Base-by-base conservation (phyloP, 1,284 basidiomycete species). In the Leccinum pallidistipes region DNA sequence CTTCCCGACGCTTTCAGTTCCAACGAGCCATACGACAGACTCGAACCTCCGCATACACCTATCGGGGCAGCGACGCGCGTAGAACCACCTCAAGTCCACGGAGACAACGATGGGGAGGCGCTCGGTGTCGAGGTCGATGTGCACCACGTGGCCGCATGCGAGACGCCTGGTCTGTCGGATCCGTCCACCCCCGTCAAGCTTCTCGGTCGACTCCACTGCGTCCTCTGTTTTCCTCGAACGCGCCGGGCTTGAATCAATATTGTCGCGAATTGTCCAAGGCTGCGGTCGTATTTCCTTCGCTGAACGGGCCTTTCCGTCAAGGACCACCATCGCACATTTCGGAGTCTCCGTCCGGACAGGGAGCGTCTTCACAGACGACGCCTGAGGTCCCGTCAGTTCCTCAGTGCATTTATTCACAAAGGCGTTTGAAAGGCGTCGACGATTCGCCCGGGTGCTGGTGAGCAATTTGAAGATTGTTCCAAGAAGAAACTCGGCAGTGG, bases 291-390 rank as follows among this genome's bases (percentile, higher is more conserved):
- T 73, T 65, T 32, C 69, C 71, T 24, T 70, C 71, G 1, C 43
- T 72, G 40, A 72, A 73, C 10, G 71, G 63, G 18, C 62, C 68
- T 16, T 70, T 71, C 18, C 45, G 62, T 2, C 71, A 73, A 32
- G 65, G 55, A 5, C 58, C 61, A 2, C 40, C 59, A 9, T 53
- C 59, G n/a, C 59, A 56, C 14, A 16, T 7, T 3, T 24, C 60
- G 0, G 18, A 36, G 21, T 36, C 52, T 50, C n/a, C 14, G 2
- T 59, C 49, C 3, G 54, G 50, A 36, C 57, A 57, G 8, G 62
- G 51, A 29, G 49, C 36, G 14, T 68, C 67, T 24, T 24, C 24
- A 24, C 24, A 24, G 24, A 24, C 24, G 11, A 68, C 45, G 6
- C 68, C 64, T 10, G 60, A 57, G 55, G 54, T 55, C 52, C 68